Percentiles rank a stretch among this genome's conserved stretches.
Conservation (phyloP, 164 flowering plant species). For the Warburgia ugandensis region DNA sequence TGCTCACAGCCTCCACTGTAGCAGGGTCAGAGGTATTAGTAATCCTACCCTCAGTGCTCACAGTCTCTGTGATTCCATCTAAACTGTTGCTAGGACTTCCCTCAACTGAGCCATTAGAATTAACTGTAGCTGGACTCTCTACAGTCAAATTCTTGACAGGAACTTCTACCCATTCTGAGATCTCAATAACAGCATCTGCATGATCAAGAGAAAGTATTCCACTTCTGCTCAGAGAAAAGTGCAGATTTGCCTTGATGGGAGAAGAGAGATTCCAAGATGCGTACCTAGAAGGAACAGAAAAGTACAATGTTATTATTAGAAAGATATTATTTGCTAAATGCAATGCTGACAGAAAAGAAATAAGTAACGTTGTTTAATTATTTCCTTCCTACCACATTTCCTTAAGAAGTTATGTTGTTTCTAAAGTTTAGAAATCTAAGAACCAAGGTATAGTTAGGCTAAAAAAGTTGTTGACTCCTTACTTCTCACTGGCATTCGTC, state of each 20-base stretch:
- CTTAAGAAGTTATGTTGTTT: background rate
- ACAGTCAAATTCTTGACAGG: slow-evolving; percentile 68
- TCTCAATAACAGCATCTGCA: slow-evolving; percentile 88
- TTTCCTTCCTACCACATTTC: background rate
- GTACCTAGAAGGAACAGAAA: slow-evolving; percentile 39
- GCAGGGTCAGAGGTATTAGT: slow-evolving; percentile 13
- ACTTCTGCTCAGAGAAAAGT: slow-evolving; percentile 90
- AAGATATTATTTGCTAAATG: background rate
- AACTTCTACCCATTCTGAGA: slow-evolving; percentile 95
- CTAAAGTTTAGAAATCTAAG: background rate
- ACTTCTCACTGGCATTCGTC: slow-evolving; percentile 78
- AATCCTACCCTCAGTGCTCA: slow-evolving; percentile 31
- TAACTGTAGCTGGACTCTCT: slow-evolving; percentile 52
- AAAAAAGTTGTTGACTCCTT: slow-evolving; percentile 21
- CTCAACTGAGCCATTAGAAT: slow-evolving; percentile 45
- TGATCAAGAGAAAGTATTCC: slow-evolving; percentile 81
- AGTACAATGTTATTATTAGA: background rate
- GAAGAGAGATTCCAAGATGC: slow-evolving; percentile 81
- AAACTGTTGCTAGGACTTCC: slow-evolving; percentile 31
- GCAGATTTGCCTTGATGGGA: slow-evolving; percentile 88
- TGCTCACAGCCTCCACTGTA: slow-evolving; percentile 23
- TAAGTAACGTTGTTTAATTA: background rate
- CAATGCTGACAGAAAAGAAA: background rate
- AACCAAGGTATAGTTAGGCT: background rate
- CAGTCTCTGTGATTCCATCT: slow-evolving; percentile 35